These are phyloP conservation scores for Thielaviopsis populi DNA, from an alignment of 2,329 filamentous ascomycete genomes.

Conservation along the genomic window DNA sequence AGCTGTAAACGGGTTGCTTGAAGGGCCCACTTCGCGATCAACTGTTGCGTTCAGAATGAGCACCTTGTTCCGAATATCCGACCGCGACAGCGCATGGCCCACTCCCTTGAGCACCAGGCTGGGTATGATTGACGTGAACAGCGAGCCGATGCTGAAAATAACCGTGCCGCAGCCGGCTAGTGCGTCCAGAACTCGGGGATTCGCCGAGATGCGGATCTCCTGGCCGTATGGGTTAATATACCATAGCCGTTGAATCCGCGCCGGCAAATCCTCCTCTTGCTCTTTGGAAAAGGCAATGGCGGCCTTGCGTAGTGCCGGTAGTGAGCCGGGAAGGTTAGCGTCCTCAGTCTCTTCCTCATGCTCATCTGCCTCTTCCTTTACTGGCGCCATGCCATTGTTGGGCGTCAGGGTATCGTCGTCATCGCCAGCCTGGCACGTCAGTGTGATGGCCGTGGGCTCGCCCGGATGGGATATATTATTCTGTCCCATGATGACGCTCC, in stretches of 20 bases:
- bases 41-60: conserved; percentile 70
- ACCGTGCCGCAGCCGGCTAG: conserved; percentile 50
- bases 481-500: conserved; percentile 70
- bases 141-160: conserved; percentile 83
- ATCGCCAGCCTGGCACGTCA: conserved; percentile 19
- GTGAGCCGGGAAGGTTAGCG: conserved; percentile 64
- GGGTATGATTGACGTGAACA: conserved; percentile 81
- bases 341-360: conserved; percentile 53
- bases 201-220: conserved; percentile 74
- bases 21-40: conserved; percentile 76
- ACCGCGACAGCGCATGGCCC: conserved; percentile 40
- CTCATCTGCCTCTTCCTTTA: conserved; percentile 40
- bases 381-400: neutral
- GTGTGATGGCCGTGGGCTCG: conserved; percentile 38
- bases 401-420: conserved; percentile 15
- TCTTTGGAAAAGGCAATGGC: conserved; percentile 72
- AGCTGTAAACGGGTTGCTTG: conserved; percentile 48
- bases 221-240: conserved; percentile 99
- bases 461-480: conserved; percentile 84
- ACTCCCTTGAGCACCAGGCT: conserved; percentile 63
- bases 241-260: conserved; percentile 71
- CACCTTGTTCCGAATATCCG: conserved; percentile 49
- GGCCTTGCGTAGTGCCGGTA: conserved; percentile 63
- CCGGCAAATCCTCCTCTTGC: conserved; percentile 58
- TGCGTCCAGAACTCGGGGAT: conserved; percentile 61